Percentiles rank a stretch among this genome's conserved stretches.
Evolutionary conservation across 2,329 filamentous ascomycete species (phyloP).

Genomic region (Trichophyton simii): DNA sequence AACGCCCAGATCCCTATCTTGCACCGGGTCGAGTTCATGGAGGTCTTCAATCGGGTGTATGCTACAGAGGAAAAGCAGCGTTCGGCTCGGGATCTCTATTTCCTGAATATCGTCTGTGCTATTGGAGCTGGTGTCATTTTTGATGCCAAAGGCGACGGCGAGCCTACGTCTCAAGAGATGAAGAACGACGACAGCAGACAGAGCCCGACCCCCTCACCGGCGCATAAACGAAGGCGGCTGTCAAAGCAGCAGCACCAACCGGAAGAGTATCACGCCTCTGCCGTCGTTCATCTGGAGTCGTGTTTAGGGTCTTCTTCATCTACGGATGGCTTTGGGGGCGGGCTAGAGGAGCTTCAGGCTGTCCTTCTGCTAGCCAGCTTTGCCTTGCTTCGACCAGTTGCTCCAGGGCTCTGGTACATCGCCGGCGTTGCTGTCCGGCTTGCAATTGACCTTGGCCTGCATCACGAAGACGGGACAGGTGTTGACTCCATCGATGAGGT

Average conservation of each 20-base stretch:
- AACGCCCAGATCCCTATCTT: slow-evolving; percentile 93
- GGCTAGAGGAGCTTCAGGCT: slow-evolving; percentile 84
- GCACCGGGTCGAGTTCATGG: slow-evolving; percentile 79
- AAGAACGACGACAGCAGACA: neutral
- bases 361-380: slow-evolving; percentile 83
- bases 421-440: slow-evolving; percentile 83
- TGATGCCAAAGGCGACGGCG: slow-evolving; percentile 31
- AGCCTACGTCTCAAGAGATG: slow-evolving; percentile 9
- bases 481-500: slow-evolving; percentile 40
- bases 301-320: slow-evolving; percentile 58
- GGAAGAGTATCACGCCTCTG: slow-evolving; percentile 91
- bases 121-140: slow-evolving; percentile 91
- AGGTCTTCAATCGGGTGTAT: slow-evolving; percentile 74
- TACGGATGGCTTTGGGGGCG: slow-evolving; percentile 63
- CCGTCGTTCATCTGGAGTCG: slow-evolving; percentile 79
- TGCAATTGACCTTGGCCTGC: slow-evolving; percentile 80
- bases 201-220: slow-evolving; percentile 15
- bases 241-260: slow-evolving; percentile 58
- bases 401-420: slow-evolving; percentile 93
- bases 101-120: slow-evolving; percentile 93
- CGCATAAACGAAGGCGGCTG: slow-evolving; percentile 39
- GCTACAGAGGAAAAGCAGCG: slow-evolving; percentile 52
- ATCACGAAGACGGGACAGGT: slow-evolving; percentile 76
- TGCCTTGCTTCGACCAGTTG: slow-evolving; percentile 78
- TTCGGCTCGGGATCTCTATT: slow-evolving; percentile 72